These are phyloP conservation scores for Anthracocystis setariae DNA, from an alignment of 1,284 basidiomycete species.

Conservation along the genomic window DNA sequence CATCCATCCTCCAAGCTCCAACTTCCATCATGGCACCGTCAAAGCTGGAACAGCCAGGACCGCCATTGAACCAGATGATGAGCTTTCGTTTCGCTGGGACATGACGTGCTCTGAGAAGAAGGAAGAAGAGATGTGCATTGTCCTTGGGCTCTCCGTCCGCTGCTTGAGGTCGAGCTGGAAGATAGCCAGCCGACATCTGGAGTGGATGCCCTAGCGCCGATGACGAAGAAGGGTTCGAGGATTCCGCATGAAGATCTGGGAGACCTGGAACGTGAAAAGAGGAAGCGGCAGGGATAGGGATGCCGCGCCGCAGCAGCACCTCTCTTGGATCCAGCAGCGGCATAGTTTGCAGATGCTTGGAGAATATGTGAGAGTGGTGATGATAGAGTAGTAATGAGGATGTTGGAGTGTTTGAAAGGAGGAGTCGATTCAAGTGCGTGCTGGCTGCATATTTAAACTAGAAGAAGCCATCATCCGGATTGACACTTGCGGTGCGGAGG, in stretches of 20 bases:
- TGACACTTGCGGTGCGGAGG: too few relatives aligned
- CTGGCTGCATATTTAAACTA: too few relatives aligned
- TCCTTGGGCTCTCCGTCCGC: slow-evolving; percentile 40
- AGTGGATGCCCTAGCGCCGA: slow-evolving; percentile 35
- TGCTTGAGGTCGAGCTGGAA: slow-evolving; percentile 45
- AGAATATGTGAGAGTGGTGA: neutral
- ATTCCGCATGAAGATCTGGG: slow-evolving; percentile 42
- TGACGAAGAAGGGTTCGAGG: slow-evolving; percentile 25
- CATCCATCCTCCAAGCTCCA: slow-evolving; percentile 83
- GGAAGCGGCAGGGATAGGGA: slow-evolving; percentile 40
- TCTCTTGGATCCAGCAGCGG: slow-evolving; percentile 42
- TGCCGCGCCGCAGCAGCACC: slow-evolving; percentile 37
- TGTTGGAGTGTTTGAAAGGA: too few relatives aligned
- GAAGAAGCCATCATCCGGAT: too few relatives aligned
- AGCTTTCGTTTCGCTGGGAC: slow-evolving; percentile 86
- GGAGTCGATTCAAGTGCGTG: too few relatives aligned
- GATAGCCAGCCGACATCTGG: slow-evolving; percentile 60
- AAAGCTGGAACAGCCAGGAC: slow-evolving; percentile 94
- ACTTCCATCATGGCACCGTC: slow-evolving; percentile 98
- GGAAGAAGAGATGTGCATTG: slow-evolving; percentile 85
- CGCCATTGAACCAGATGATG: slow-evolving; percentile 97
- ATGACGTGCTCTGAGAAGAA: slow-evolving; percentile 86
- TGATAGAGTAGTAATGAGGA: neutral
- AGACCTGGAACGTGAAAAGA: slow-evolving; percentile 50
- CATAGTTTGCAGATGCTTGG: slow-evolving; percentile 10